Conservation (phyloP, 1,139 yeast species). For the Debaryomycetaceae sp. region DNA sequence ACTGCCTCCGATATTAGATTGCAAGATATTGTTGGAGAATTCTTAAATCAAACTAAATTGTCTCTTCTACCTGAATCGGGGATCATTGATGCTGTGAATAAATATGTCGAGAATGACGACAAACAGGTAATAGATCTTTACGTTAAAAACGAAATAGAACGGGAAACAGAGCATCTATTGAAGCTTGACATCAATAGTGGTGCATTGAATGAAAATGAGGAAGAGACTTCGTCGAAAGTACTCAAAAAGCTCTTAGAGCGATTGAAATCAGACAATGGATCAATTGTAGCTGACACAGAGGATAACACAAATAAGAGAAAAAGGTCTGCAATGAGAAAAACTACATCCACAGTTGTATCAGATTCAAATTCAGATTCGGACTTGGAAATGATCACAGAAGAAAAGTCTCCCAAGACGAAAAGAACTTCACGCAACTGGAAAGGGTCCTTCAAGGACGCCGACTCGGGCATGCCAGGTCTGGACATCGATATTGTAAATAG, state of each 20-base stretch:
- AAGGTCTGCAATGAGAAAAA: not conserved
- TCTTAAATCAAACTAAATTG: conserved; percentile 59
- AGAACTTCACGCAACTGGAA: not conserved
- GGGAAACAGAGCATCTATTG: conserved; percentile 57
- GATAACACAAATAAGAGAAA: not conserved
- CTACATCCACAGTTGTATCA: not conserved
- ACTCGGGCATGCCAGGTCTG: not conserved
- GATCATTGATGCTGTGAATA: conserved; percentile 67
- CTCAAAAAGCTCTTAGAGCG: conserved; percentile 27
- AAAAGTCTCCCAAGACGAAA: not conserved
- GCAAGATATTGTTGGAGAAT: conserved; percentile 45
- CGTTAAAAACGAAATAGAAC: conserved; percentile 62
- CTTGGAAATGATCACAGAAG: not conserved
- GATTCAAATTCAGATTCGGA: not conserved
- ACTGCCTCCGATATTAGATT: conserved; percentile 15
- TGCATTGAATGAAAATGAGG: conserved; percentile 29
- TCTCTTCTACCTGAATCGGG: conserved; percentile 75
- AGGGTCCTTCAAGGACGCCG: not conserved
- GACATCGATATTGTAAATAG: not conserved
- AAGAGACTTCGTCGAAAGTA: conserved; percentile 21
- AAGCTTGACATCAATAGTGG: conserved; percentile 37
- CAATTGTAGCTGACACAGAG: not conserved
- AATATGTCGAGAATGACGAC: conserved; percentile 80
- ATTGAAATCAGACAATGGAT: conserved; percentile 13
- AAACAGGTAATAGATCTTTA: conserved; percentile 65